Conservation (phyloP, 2,329 filamentous ascomycete genomes). For the Lasiodiplodia sp. region DNA sequence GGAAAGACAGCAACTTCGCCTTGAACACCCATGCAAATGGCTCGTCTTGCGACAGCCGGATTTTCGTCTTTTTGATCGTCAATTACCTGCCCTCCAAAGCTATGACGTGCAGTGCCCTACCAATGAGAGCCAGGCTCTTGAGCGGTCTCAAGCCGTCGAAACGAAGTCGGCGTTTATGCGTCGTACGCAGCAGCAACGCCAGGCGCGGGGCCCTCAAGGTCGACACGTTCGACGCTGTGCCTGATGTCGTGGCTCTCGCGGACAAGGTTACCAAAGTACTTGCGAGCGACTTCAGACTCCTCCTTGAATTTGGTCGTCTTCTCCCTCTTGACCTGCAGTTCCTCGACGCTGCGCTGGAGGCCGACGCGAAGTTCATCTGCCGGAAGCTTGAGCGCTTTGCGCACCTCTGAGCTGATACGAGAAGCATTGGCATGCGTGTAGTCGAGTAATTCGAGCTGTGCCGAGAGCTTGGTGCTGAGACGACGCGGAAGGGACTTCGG, state of each 20-base stretch:
- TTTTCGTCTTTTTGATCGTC: background rate
- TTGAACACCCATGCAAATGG: conserved; percentile 16
- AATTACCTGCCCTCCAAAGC: conserved; percentile 2
- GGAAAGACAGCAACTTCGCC: conserved; percentile 23
- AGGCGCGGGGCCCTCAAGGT: conserved; percentile 60
- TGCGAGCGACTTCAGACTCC: conserved; percentile 85
- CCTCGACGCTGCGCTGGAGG: conserved; percentile 84
- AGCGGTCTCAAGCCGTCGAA: background rate
- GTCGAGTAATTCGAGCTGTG: conserved; percentile 81
- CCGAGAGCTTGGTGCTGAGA: conserved; percentile 82
- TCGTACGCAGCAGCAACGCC: conserved; percentile 48
- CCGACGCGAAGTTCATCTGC: conserved; percentile 85
- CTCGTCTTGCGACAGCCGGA: conserved; percentile 6
- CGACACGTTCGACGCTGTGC: conserved; percentile 58
- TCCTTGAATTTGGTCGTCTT: conserved; percentile 81
- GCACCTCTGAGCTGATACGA: conserved; percentile 84
- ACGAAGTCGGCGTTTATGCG: background rate
- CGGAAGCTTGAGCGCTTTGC: conserved; percentile 86
- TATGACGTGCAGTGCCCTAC: background rate
- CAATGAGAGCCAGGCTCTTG: background rate
- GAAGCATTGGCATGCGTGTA: conserved; percentile 89
- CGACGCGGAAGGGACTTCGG: conserved; percentile 87
- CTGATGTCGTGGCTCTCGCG: conserved; percentile 63
- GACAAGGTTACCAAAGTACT: conserved; percentile 89
- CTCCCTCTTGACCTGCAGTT: conserved; percentile 77